Conservation (phyloP, 768 basidiomycete genomes). For the Amanita fuliginea region DNA sequence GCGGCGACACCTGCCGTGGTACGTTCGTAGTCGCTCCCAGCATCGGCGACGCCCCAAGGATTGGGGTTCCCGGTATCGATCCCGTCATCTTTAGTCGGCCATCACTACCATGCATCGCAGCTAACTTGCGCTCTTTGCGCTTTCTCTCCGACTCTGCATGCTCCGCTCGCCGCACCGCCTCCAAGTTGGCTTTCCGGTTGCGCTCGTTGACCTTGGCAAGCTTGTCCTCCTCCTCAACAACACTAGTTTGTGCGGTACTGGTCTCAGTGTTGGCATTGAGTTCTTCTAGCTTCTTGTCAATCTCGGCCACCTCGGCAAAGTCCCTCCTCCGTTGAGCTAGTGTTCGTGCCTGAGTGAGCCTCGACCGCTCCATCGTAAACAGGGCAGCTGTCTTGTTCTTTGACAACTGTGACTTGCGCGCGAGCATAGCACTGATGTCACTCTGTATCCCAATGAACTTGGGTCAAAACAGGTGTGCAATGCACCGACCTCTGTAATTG, state of each 20-base stretch:
- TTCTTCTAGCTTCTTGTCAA: constrained; percentile 56
- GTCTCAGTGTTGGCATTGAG: constrained; percentile 20
- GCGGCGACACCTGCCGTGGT: constrained; percentile 14
- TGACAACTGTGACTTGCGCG: constrained; percentile 43
- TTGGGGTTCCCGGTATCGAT: constrained; percentile 51
- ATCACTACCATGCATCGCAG: constrained; percentile 21
- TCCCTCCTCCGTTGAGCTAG: constrained; percentile 73
- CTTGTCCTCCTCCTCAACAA: constrained; percentile 26
- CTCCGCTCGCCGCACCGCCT: constrained; percentile 72
- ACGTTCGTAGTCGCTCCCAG: constrained; percentile 17
- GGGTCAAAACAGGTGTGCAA: constrained; percentile 5
- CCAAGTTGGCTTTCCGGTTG: constrained; percentile 77
- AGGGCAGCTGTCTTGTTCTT: constrained; percentile 21
- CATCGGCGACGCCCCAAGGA: constrained; percentile 26
- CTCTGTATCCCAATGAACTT: constrained; percentile 34
- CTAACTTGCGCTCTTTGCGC: constrained; percentile 53
- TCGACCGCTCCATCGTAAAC: constrained; percentile 48
- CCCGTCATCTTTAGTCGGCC: constrained; percentile 48
- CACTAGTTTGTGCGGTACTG: constrained; percentile 6
- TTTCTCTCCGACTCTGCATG: constrained; percentile 57
- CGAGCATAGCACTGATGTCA: constrained; percentile 74
- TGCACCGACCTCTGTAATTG: constrained; percentile 66
- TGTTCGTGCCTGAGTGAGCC: constrained; percentile 59
- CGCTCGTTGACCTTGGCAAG: constrained; percentile 82
- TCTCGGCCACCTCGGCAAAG: constrained; percentile 40